Percentiles rank a stretch among this genome's conserved stretches.
These are phyloP conservation scores for Rhynchospora breviuscula DNA, from an alignment of 176 grass and related monocot species.

Conservation along the genomic window DNA sequence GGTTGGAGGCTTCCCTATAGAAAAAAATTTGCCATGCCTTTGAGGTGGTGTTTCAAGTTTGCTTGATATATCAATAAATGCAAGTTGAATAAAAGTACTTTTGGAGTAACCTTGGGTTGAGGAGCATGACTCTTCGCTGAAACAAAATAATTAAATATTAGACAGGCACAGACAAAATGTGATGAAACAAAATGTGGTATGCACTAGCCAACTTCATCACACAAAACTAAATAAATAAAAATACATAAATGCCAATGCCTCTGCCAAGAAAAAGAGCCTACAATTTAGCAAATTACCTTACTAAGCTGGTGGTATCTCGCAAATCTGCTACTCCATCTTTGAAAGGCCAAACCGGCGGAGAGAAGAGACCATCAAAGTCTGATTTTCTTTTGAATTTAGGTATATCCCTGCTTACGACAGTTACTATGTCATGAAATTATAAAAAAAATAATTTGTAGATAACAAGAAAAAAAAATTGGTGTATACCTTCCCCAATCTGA, in stretches of 20 bases:
- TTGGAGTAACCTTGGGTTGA: not conserved
- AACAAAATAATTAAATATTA: not conserved
- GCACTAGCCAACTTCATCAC: not conserved
- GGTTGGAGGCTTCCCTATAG: slow-evolving; percentile 2
- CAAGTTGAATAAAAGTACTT: not conserved
- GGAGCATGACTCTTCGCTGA: slow-evolving; percentile 10
- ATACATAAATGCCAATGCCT: not conserved
- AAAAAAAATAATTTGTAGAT: not conserved
- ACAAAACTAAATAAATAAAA: not conserved
- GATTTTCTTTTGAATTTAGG: slow-evolving; percentile 19
- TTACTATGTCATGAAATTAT: not conserved
- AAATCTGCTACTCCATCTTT: slow-evolving; percentile 17
- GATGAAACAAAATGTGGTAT: not conserved
- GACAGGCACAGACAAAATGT: not conserved
- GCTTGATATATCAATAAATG: not conserved
- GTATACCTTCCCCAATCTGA: slow-evolving; percentile 15
- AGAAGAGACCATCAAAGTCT: not conserved
- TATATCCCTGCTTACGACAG: slow-evolving; percentile 8
- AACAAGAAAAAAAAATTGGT: not conserved
- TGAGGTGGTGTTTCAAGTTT: not conserved
- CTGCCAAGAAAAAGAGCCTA: not conserved
- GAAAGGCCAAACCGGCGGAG: slow-evolving; percentile 15
- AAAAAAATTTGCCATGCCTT: not conserved
- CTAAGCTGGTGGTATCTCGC: slow-evolving; percentile 18
- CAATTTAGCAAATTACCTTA: slow-evolving; percentile 8